A percentile compares a stretch with the other conserved stretches of the same genome.
phyloP scores from a whole-genome alignment of 805 yeast genomes.

The Pichia heedii region DNA sequence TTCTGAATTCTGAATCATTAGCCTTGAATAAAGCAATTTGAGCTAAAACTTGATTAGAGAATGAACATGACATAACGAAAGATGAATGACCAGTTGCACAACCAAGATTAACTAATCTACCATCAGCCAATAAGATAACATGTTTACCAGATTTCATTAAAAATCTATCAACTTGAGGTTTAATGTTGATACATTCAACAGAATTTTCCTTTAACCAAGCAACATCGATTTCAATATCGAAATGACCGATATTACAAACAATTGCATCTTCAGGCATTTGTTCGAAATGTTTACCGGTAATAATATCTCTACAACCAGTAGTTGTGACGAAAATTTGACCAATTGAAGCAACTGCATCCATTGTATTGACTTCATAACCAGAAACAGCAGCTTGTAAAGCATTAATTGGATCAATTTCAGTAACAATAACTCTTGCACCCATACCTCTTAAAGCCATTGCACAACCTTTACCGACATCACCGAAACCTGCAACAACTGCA shows the following conservation, averaged over 20 bases:
- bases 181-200: slow-evolving; percentile 87
- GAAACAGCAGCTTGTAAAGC: slow-evolving; percentile 99
- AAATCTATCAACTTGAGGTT: slow-evolving; percentile 99
- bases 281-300: slow-evolving; percentile 78
- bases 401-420: slow-evolving; percentile 97
- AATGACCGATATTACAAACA: slow-evolving; percentile 99
- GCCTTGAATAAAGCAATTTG: slow-evolving; percentile 96
- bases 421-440: slow-evolving; percentile 98
- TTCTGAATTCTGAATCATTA: slow-evolving; percentile 69
- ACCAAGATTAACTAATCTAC: slow-evolving; percentile 98
- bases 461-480: slow-evolving; percentile 99
- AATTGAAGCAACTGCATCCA: slow-evolving; percentile 83
- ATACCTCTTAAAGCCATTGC: slow-evolving; percentile 97
- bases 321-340: slow-evolving; percentile 99
- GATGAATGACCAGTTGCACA: slow-evolving; percentile 99
- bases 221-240: slow-evolving; percentile 97
- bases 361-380: slow-evolving; percentile 94
- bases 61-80: slow-evolving; percentile 98
- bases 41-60: slow-evolving; percentile 98
- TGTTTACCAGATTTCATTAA: slow-evolving; percentile 84
- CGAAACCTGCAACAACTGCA: slow-evolving; percentile 98
- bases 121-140: slow-evolving; percentile 93
- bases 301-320: slow-evolving; percentile 98
- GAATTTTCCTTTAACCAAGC: slow-evolving; percentile 98
- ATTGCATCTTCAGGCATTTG: slow-evolving; percentile 98